Evolutionary conservation across 345 rosid genomes (phyloP), one percentile per base, ranked within the genome.

Genomic region (Pugionium dolabratum): DNA sequence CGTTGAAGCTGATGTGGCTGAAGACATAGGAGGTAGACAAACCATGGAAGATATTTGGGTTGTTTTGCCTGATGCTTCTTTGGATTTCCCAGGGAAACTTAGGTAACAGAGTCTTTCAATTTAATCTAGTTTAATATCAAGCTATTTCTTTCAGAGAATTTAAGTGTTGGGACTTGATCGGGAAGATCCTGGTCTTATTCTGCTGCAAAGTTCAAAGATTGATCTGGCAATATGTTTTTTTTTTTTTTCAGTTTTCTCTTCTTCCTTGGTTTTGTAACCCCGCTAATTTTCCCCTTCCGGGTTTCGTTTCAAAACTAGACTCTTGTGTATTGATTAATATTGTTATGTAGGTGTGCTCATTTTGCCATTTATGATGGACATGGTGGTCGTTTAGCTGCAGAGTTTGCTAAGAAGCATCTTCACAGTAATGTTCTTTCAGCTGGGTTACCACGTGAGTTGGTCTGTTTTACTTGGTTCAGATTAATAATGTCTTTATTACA

Each of bases 371-470:
- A 81, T 80, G 97, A 88, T 64, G 97, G 97, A 25, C 95, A 88
- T 61, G 93, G 95, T 49, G 97, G 97, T 66, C 85, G 93, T 59
- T 82, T 86, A 64, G 93, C 97, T 25, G 95, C 93, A 9, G 89
- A 82, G 54, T 83, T 81, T 77, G 93, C 89, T 26, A 81, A 86
- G 85, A 88, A 82, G 81, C 82, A 84, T 75, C 81, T 90, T 66
- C 95, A 90, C 64, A 55, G 69, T 34, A 86, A 80, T 59, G 86
- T 88, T 69, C 77, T 88, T 62, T 77, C 88, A 11, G 83, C 97
- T 72, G 95, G 95, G 75, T 86, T 90, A 86, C 97, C 93, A 90
- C 95, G 95, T 90, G 97, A 85, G 93, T 88, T 84, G 97, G 97
- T 90, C 87, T 88, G 95, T 90, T 75, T 53, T 61, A 75, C 83